Evolutionary conservation across 1,139 yeast species (phyloP).

Genomic region (Yamadazyma siamensis): DNA sequence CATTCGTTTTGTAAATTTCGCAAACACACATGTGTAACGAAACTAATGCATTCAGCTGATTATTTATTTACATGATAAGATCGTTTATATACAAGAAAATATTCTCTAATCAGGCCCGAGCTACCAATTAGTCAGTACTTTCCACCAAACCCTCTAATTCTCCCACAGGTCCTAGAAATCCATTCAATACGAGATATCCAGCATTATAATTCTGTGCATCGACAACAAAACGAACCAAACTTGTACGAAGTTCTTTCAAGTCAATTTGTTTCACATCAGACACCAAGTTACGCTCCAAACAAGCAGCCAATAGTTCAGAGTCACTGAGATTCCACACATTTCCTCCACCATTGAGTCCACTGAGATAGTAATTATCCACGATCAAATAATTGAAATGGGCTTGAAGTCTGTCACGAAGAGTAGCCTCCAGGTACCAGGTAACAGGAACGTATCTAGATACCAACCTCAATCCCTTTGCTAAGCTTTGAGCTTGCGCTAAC

Average conservation of each 20-base stretch:
- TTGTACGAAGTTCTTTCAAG: constrained; percentile 25
- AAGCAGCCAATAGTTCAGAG: constrained; percentile 44
- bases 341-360: constrained; percentile 40
- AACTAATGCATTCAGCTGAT: too few species aligned
- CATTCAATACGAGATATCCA: constrained; percentile 41
- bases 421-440: constrained; percentile 31
- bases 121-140: too few species aligned
- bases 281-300: constrained; percentile 50
- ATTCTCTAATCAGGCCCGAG: too few species aligned
- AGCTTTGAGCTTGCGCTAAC: constrained; percentile 26
- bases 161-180: too few species aligned
- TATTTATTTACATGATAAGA: too few species aligned
- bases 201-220: constrained; percentile 33
- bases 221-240: constrained; percentile 28
- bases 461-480: constrained; percentile 35
- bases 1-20: too few species aligned
- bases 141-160: too few species aligned
- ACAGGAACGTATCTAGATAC: constrained; percentile 39
- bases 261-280: constrained; percentile 20
- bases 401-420: constrained; percentile 37
- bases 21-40: too few species aligned
- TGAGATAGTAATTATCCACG: constrained; percentile 50
- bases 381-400: constrained; percentile 40
- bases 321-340: constrained; percentile 45
- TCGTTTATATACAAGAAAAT: too few species aligned